Base-by-base conservation (phyloP, 2,329 filamentous ascomycete species). In the Cordyceps tenuipes region DNA sequence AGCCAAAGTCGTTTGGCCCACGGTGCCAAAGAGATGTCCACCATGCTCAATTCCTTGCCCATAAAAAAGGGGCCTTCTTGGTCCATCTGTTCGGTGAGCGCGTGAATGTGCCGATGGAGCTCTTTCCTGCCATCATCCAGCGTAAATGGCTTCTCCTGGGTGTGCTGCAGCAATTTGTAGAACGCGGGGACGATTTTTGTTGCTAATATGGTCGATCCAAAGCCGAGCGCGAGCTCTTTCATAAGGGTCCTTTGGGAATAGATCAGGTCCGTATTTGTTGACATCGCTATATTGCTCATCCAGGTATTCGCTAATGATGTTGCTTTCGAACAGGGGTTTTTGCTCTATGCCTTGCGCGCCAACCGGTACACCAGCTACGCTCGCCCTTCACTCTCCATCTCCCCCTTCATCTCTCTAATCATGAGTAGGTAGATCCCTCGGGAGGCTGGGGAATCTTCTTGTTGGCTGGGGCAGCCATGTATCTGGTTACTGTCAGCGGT, bases 381-480 rank as follows among this genome's bases (percentile, higher is more conserved):
- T 15, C 41, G 41, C 21, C 15, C 7, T n/a, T 29, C 17, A 13
- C 26, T 39, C 15, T 41, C 34, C 44, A 41, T 49, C 6, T 29
- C 15, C 43, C 41, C 17, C 10, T 19, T 5, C 19, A 10, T 26
- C n/a, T 15, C 26, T 44, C 12, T 10, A 52, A 49, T 70, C 62
- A 75, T 65, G 68, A 68, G 66, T 76, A 77, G 21, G 72, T 79
- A 54, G 89, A 85, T 61, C 91, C 92, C 77, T 99, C 94, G 4
- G 90, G 84, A 46, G 94, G 94, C 74, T 99, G 94, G 13, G 91
- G 89, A 34, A 97, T 85, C 77, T 97, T 97, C 83, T 97, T 97
- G 78, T 97, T 89, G 66, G 86, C 82, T 29, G 89, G 86, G 62
- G 92, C 84, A 34, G 93, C 93, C 94, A 99, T 97, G 73, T 90